Evolutionary conservation across 2,329 filamentous ascomycete genomes (phyloP), one percentile per base, ranked within the genome.

Genomic region (Didymella segeticola): DNA sequence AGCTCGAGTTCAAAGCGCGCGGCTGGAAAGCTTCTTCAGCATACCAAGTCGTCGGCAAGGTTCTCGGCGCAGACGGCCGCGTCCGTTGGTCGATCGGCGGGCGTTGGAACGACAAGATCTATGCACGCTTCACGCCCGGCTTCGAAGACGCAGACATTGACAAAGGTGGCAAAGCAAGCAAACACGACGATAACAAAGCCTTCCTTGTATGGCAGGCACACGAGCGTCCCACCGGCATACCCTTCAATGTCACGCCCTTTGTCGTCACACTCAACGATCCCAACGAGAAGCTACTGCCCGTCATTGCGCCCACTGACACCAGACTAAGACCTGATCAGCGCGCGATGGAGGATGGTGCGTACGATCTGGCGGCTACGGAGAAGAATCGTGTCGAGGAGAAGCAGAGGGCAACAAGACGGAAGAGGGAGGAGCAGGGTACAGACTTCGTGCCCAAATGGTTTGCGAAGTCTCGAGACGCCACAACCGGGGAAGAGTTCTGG

Each of bases 271-370:
- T 99, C 61, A 99, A 99, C 76, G 91, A 93, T 62, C 82, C 97
- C 43, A 89, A 93, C 47, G 90, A 96, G n/a, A 80, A 84, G n/a
- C 82, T 99, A 15, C 80, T 78, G 45, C 85, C 88, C 4, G 86
- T 89, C 77, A 79, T 99, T 14, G 90, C 95, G 30, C 95, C 95
- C 0, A 99, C 95, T 0, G 95, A 99, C 74, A 96, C 93, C 1
- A 84, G 95, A n/a, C 80, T 96, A 26, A 84, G 95, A 25, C 93
- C 95, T 0, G 95, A 99, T 75, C 95, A 99, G 78, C 84, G 95
- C 10, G 95, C 95, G 2, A 99, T 99, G 95, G 95, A 99, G 74
- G 93, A 98, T 57, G 95, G 93, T n/a, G 86, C 93, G 75, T 99
- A 99, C 70, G 93, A 98, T 68, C 82, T 95, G 55, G 95, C 95